phyloP scores from a whole-genome alignment of 495 filamentous ascomycete species.

The Terfezia claveryi region DNA sequence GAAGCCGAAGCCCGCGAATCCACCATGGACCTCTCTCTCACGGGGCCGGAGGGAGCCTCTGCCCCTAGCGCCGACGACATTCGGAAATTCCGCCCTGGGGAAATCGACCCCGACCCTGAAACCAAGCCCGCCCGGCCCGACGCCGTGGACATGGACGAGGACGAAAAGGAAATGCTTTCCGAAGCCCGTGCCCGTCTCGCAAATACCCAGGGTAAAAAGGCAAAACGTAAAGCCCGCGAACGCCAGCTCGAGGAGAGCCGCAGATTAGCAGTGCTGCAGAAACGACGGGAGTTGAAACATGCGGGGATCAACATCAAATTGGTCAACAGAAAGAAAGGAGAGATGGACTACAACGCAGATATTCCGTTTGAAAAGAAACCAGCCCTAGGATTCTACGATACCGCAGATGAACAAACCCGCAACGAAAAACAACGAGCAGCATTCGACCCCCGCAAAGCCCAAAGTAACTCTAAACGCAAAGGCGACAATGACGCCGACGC shows the following conservation, averaged over 20 bases:
- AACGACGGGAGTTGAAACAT: constrained; percentile 87
- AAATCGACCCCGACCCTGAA: constrained; percentile 89
- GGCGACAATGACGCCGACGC: constrained; percentile 66
- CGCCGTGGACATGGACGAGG: constrained; percentile 93
- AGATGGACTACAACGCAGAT: constrained; percentile 99
- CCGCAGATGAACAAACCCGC: constrained; percentile 47
- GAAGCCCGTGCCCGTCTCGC: constrained; percentile 89
- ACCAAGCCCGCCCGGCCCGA: constrained; percentile 92
- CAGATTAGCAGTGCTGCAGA: constrained; percentile 72
- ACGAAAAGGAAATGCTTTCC: constrained; percentile 98
- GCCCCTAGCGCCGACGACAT: constrained; percentile 91
- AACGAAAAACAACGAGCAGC: constrained; percentile 76
- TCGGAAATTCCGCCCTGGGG: constrained; percentile 66
- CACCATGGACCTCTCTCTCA: constrained; percentile 58
- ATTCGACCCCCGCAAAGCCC: constrained; percentile 87
- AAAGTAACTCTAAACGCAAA: constrained; percentile 88
- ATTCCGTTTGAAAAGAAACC: constrained; percentile 91
- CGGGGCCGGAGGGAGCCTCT: constrained; percentile 59
- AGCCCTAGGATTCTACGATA: constrained; percentile 83
- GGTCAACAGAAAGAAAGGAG: constrained; percentile 69
- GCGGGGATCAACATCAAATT: constrained; percentile 97
- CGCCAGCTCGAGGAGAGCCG: constrained; percentile 87
- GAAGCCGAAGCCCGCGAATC: constrained; percentile 79
- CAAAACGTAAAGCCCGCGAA: constrained; percentile 91
- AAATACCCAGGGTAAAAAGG: constrained; percentile 97